Conservation (phyloP, 192 early-diverging fungal species). For the Rhizoclosmatium globosum region DNA sequence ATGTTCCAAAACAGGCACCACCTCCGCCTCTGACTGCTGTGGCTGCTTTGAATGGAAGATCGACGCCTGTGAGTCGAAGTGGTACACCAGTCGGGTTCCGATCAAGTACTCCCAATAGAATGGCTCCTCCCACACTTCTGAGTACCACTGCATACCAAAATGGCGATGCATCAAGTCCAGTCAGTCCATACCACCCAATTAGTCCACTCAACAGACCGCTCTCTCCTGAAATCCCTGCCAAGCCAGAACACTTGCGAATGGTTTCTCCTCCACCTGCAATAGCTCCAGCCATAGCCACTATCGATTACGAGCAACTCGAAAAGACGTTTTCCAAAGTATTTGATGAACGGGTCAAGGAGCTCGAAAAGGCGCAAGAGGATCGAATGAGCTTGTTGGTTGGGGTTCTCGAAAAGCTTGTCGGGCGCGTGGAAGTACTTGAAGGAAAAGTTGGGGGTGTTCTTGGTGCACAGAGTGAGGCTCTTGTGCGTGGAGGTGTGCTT, state of each 20-base stretch:
- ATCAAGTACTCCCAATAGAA: neutral
- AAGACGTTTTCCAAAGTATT: too few species aligned
- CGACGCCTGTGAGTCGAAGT: neutral
- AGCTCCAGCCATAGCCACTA: neutral
- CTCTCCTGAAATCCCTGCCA: too few species aligned
- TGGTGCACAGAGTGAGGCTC: neutral
- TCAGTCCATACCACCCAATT: too few species aligned
- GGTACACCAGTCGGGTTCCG: neutral
- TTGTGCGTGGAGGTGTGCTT: neutral
- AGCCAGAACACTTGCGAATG: too few species aligned
- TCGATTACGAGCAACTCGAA: too few species aligned
- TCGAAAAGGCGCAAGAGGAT: too few species aligned
- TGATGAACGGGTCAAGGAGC: too few species aligned
- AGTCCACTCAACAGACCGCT: too few species aligned
- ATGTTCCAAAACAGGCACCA: conserved; percentile 1
- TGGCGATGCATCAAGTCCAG: neutral
- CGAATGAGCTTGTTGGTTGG: too few species aligned
- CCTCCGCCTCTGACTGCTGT: neutral
- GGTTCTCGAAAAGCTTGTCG: too few species aligned
- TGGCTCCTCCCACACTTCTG: neutral
- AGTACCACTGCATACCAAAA: neutral
- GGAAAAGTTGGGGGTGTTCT: neutral
- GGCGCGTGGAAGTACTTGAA: neutral
- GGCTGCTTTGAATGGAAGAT: neutral
- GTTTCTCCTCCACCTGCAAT: neutral